These are phyloP conservation scores for Obba rivulosa DNA, from an alignment of 768 basidiomycete species.

Conservation along the genomic window DNA sequence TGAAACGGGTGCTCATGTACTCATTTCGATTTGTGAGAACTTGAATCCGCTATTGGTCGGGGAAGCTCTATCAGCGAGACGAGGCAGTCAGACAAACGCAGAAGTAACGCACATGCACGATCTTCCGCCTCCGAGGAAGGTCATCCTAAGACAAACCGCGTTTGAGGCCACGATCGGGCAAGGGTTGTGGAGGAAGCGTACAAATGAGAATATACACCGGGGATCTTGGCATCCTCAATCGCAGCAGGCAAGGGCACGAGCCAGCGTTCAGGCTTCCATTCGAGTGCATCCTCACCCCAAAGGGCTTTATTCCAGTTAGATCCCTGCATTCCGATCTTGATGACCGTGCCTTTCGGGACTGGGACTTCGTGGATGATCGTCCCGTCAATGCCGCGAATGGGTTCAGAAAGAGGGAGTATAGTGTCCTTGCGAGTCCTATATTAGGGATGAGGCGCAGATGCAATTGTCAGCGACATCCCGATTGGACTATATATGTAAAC, in stretches of 20 bases:
- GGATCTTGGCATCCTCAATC: constrained; percentile 10
- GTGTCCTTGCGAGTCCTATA: constrained; percentile 36
- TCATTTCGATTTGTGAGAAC: constrained; percentile 13
- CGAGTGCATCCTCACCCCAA: constrained; percentile 40
- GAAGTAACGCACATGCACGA: constrained; percentile 23
- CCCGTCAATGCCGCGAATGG: constrained; percentile 12
- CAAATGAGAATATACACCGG: constrained; percentile 15
- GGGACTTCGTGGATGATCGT: constrained; percentile 18
- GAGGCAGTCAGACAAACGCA: not conserved
- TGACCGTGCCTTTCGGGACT: constrained; percentile 32
- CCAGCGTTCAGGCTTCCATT: constrained; percentile 42
- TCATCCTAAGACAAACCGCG: constrained; percentile 14
- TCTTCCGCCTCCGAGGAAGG: constrained; percentile 22
- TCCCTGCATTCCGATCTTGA: constrained; percentile 32
- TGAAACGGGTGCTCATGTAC: not conserved
- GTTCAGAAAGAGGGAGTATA: constrained; percentile 24
- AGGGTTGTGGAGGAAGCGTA: not conserved
- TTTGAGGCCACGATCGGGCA: not conserved
- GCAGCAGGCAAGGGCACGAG: constrained; percentile 14
- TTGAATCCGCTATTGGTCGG: constrained; percentile 15
- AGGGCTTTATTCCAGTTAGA: constrained; percentile 35
- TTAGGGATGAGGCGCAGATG: too few species aligned
- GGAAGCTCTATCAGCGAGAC: too few species aligned
- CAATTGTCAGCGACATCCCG: not conserved
- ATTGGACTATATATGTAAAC: not conserved